These are phyloP conservation scores for Aureobasidium subglaciale DNA, from an alignment of 2,329 filamentous ascomycete genomes.

Conservation along the genomic window DNA sequence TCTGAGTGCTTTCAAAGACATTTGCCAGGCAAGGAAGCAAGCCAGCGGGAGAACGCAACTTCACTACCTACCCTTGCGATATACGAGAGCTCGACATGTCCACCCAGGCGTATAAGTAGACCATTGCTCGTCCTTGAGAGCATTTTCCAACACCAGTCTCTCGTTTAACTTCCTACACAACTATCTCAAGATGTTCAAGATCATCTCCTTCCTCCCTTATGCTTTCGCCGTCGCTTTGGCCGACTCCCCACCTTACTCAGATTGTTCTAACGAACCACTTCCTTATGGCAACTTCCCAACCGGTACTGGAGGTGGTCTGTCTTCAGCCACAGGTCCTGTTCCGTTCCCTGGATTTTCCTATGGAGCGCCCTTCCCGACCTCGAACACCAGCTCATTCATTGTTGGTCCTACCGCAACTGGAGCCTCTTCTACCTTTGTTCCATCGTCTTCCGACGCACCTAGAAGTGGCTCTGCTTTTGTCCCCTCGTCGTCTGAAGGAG, in stretches of 20 bases:
- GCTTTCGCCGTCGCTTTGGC: not conserved
- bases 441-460: not conserved
- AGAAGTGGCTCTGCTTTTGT: conserved; percentile 9
- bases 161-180: not conserved
- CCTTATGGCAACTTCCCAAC: conserved; percentile 4
- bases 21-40: conserved; percentile 3
- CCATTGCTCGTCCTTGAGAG: not conserved
- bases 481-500: conserved; percentile 6
- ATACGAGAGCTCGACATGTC: not conserved
- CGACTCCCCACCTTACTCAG: not conserved
- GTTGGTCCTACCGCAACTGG: conserved; percentile 10
- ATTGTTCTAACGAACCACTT: conserved; percentile 5
- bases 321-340: not conserved
- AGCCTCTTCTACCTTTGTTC: conserved; percentile 1
- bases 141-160: not conserved
- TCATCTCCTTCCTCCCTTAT: not conserved
- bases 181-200: conserved; percentile 5
- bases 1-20: not conserved
- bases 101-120: conserved; percentile 7
- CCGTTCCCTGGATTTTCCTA: not conserved
- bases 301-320: not conserved
- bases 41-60: not conserved
- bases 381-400: not conserved
- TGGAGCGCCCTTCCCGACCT: conserved; percentile 7
- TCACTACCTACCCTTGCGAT: not conserved